Base-by-base conservation (phyloP, 75 land plant genomes). In the Gnetum montanum region DNA sequence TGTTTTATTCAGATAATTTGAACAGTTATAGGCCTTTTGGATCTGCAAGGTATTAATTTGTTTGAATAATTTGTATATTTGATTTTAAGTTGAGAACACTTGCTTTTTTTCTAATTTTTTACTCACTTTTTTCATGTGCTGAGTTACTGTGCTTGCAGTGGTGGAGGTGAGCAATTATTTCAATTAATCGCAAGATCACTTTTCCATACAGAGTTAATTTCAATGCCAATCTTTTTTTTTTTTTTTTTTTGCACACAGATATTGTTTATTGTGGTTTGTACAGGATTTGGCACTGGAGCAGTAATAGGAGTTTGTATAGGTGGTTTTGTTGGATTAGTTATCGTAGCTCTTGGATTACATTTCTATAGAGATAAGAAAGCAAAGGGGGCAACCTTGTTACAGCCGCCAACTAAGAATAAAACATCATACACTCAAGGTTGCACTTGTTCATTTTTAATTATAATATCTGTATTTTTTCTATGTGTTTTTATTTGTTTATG, bases 261-360 rank as follows among this genome's bases (percentile, higher is more conserved):
- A n/a, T n/a, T n/a, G n/a, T n/a, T n/a, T n/a, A n/a, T n/a, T n/a
- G n/a, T n/a, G n/a, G n/a, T n/a, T n/a, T 6, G n/a, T n/a, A 59
- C 79, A 73, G 78, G 78, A 43, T 1, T 77, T 15, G 8, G 70
- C 6, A 44, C 36, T 22, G 85, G 81, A 53, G 77, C 57, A 3
- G 64, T 77, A 34, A 81, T 74, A 45, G 85, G 77, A 46, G 68
- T 78, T 24, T 36, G 55, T 46, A 27, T 78, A 29, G 75, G n/a
- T 19, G 40, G n/a, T n/a, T n/a, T 68, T 34, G 68, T 41, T 61
- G 70, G 27, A 23, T 11, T 66, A 8, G 31, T 70, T 20, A 4
- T 74, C 26, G 6, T 61, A 4, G 65, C 65, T 19, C 55, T 47
- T 48, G 54, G 58, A 41, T 29, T 72, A 25, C 69, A 59, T 67